Evolutionary conservation across 1,284 basidiomycete species (phyloP).

Genomic region (Pascua guehoae): DNA sequence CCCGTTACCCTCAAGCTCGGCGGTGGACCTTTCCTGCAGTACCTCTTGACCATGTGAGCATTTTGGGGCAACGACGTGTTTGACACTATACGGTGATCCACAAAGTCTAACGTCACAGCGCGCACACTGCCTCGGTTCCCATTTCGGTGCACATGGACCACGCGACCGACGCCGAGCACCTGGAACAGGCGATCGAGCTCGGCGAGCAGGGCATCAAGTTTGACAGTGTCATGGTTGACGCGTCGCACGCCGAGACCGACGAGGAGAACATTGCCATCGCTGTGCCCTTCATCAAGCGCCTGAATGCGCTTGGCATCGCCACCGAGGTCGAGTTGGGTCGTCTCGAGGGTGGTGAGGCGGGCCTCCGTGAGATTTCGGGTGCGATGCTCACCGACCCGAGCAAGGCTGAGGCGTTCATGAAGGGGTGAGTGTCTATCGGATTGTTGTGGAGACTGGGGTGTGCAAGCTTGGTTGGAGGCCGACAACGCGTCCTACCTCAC

Average conservation of each 20-base stretch:
- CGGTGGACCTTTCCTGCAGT: conserved; percentile 32
- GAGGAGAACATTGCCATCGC: conserved; percentile 50
- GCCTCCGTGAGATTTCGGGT: conserved; percentile 50
- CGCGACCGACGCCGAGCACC: conserved; percentile 51
- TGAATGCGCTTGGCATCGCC: conserved; percentile 46
- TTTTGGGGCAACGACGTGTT: neutral
- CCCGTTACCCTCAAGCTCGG: conserved; percentile 41
- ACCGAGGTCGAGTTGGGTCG: conserved; percentile 53
- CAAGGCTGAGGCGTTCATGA: conserved; percentile 49
- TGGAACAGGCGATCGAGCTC: conserved; percentile 48
- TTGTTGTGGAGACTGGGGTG: neutral
- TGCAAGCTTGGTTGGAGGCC: conserved; percentile 1
- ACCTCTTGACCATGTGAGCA: conserved; percentile 36
- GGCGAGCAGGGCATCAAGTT: conserved; percentile 48
- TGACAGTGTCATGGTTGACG: conserved; percentile 51
- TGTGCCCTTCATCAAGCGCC: conserved; percentile 42
- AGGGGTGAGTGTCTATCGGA: conserved; percentile 25
- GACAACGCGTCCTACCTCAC: neutral
- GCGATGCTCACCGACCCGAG: conserved; percentile 50
- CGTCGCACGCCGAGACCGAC: conserved; percentile 47
- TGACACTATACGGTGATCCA: neutral
- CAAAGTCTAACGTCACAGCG: conserved; percentile 45
- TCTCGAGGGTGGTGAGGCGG: conserved; percentile 52
- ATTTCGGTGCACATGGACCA: conserved; percentile 51
- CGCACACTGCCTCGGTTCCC: conserved; percentile 48